A percentile compares a stretch with the other conserved stretches of the same genome.
These are phyloP conservation scores for Tephrocybe sp. DNA, from an alignment of 768 basidiomycete species.

Conservation along the genomic window DNA sequence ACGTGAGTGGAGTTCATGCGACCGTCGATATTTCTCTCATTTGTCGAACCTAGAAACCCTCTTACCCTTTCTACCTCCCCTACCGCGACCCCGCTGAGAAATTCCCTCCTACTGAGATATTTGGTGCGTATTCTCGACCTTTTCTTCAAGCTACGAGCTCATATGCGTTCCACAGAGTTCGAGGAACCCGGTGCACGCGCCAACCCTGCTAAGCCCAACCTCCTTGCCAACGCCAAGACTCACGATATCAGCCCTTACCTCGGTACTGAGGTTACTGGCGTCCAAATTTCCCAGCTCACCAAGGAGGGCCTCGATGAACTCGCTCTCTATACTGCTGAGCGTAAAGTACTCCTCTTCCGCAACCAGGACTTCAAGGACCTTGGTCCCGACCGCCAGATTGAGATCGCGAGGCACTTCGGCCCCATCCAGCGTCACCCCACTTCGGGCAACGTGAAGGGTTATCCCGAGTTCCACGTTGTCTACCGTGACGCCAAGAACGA, in stretches of 20 bases:
- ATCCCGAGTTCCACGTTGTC: conserved; percentile 61
- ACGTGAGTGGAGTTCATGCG: not conserved
- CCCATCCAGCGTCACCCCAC: conserved; percentile 47
- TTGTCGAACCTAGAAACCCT: conserved; percentile 23
- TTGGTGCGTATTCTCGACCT: conserved; percentile 33
- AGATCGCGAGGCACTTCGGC: conserved; percentile 49
- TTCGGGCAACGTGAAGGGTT: conserved; percentile 53
- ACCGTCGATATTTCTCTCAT: not conserved
- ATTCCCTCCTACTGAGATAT: conserved; percentile 46
- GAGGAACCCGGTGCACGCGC: conserved; percentile 46
- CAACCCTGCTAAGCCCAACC: conserved; percentile 50
- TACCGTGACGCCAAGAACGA: conserved; percentile 50
- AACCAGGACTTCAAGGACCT: conserved; percentile 65
- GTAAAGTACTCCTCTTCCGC: conserved; percentile 55
- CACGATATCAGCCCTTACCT: conserved; percentile 48
- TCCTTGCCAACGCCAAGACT: conserved; percentile 40
- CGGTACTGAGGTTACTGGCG: conserved; percentile 49
- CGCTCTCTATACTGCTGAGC: conserved; percentile 49
- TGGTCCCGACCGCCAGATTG: conserved; percentile 51
- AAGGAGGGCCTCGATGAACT: conserved; percentile 55
- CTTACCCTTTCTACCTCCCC: conserved; percentile 52
- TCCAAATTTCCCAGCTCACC: conserved; percentile 53
- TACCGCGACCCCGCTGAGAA: conserved; percentile 48
- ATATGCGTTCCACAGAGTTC: not conserved
- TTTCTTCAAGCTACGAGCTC: not conserved